Percentiles rank a stretch among this genome's conserved stretches.
Evolutionary conservation across 495 filamentous ascomycete genomes (phyloP).

Genomic region (Penicillium flavigenum): DNA sequence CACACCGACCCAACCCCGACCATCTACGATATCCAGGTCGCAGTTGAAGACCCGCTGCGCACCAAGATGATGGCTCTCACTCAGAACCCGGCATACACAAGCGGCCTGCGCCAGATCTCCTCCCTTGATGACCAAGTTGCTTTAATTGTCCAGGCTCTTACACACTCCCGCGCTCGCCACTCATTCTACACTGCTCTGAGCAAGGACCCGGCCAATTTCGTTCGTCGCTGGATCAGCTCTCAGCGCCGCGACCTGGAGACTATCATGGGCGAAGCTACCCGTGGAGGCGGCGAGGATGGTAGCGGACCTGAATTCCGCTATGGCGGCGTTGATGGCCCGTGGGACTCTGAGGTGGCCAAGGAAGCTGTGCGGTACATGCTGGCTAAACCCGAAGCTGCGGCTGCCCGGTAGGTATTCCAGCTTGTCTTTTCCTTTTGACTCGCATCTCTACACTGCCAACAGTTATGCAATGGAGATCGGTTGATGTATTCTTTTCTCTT

Average conservation of each 20-base stretch:
- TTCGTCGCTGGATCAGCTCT: constrained; percentile 78
- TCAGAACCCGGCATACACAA: constrained; percentile 47
- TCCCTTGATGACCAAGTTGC: constrained; percentile 80
- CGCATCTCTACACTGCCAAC: constrained; percentile 1
- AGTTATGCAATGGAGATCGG: constrained; percentile 7
- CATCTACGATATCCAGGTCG: constrained; percentile 84
- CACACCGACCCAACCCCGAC: constrained; percentile 63
- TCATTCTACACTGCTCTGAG: constrained; percentile 74
- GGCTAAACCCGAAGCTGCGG: constrained; percentile 43
- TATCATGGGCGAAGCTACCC: constrained; percentile 75
- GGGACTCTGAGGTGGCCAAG: constrained; percentile 50
- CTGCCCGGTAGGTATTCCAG: constrained; percentile 24
- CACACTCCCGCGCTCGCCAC: constrained; percentile 79
- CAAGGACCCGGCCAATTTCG: constrained; percentile 77
- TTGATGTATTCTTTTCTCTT: constrained; percentile 15
- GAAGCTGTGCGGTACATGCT: constrained; percentile 52
- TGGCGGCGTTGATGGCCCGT: constrained; percentile 54
- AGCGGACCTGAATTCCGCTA: constrained; percentile 58
- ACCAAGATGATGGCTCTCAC: constrained; percentile 62
- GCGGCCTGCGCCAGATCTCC: constrained; percentile 67
- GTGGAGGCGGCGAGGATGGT: constrained; percentile 64
- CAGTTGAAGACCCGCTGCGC: constrained; percentile 78
- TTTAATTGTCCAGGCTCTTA: constrained; percentile 71
- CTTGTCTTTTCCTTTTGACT: background rate
- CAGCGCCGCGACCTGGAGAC: constrained; percentile 91